Conservation (phyloP, 352 stramenopile genomes). For the Phytophthora pluvialis region DNA sequence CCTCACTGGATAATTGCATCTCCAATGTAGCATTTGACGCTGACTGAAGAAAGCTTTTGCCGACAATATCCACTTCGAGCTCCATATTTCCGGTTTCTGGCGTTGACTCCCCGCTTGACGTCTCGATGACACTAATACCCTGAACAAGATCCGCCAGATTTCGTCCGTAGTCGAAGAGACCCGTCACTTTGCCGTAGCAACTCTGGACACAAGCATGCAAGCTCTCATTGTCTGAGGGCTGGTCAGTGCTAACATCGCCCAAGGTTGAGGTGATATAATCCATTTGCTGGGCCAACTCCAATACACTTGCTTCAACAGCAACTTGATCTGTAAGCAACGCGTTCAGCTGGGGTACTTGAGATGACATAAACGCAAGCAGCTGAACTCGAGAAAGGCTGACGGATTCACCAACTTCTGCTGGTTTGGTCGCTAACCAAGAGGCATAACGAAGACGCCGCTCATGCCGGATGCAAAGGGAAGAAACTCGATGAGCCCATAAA, state of each 20-base stretch:
- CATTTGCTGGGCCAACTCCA: slow-evolving; percentile 62
- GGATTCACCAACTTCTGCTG: not conserved
- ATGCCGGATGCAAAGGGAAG: slow-evolving; percentile 28
- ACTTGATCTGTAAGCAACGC: slow-evolving; percentile 43
- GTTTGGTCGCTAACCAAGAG: slow-evolving; percentile 33
- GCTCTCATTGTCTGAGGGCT: slow-evolving; percentile 12
- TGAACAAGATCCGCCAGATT: slow-evolving; percentile 58
- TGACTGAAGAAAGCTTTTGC: slow-evolving; percentile 38
- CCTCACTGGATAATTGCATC: slow-evolving; percentile 16
- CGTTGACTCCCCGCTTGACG: slow-evolving; percentile 37
- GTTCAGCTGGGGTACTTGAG: slow-evolving; percentile 47
- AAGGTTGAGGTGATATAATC: slow-evolving; percentile 52
- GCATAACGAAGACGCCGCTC: slow-evolving; percentile 49
- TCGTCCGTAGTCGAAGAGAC: slow-evolving; percentile 49
- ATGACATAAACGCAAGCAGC: slow-evolving; percentile 47
- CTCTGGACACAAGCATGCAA: slow-evolving; percentile 45
- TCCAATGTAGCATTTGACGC: slow-evolving; percentile 18
- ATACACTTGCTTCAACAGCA: slow-evolving; percentile 38
- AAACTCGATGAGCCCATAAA: slow-evolving; percentile 18
- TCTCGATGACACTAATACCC: slow-evolving; percentile 56
- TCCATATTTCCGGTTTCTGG: slow-evolving; percentile 18
- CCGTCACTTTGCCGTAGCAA: slow-evolving; percentile 42
- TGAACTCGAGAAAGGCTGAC: slow-evolving; percentile 37
- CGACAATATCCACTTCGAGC: slow-evolving; percentile 58
- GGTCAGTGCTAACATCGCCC: slow-evolving; percentile 1